phyloP scores from a whole-genome alignment of 1,284 basidiomycete species.

The Singerocomus inundabilis region DNA sequence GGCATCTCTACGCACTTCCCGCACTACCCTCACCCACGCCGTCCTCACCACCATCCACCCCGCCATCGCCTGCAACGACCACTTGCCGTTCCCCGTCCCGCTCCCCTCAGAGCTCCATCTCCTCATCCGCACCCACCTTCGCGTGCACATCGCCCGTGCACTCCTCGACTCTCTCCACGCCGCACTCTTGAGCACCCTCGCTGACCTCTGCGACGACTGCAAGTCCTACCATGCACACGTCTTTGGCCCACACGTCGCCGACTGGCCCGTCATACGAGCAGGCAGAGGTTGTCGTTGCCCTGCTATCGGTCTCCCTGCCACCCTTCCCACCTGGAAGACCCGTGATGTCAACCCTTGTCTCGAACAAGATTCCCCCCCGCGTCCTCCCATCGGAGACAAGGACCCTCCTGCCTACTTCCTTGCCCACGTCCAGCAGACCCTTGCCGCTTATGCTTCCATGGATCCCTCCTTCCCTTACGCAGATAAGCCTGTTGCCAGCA shows the following conservation, averaged over 20 bases:
- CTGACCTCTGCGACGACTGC: conserved; percentile 31
- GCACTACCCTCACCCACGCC: conserved; percentile 45
- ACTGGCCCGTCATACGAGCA: conserved; percentile 32
- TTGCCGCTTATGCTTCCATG: conserved; percentile 28
- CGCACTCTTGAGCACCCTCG: conserved; percentile 22
- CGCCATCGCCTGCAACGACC: conserved; percentile 25
- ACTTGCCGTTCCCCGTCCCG: conserved; percentile 24
- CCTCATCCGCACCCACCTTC: conserved; percentile 32
- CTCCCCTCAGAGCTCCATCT: conserved; percentile 52
- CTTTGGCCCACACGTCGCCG: conserved; percentile 32
- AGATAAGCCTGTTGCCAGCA: conserved; percentile 16
- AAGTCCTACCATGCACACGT: conserved; percentile 33
- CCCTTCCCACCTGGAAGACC: conserved; percentile 9
- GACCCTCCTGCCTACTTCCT: conserved; percentile 35
- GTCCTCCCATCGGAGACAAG: conserved; percentile 27
- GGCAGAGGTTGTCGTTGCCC: conserved; percentile 31
- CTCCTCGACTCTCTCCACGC: conserved; percentile 31
- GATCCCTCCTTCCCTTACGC: conserved; percentile 27
- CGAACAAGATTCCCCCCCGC: conserved; percentile 18
- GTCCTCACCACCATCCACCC: conserved; percentile 47
- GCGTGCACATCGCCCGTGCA: conserved; percentile 21
- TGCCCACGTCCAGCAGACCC: conserved; percentile 25
- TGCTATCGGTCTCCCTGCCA: conserved; percentile 19
- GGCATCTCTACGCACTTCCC: conserved; percentile 34
- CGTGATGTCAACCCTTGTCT: conserved; percentile 8